These are phyloP conservation scores for Eucalyptus sideroxylon DNA, from an alignment of 345 rosid genomes.

Conservation along the genomic window DNA sequence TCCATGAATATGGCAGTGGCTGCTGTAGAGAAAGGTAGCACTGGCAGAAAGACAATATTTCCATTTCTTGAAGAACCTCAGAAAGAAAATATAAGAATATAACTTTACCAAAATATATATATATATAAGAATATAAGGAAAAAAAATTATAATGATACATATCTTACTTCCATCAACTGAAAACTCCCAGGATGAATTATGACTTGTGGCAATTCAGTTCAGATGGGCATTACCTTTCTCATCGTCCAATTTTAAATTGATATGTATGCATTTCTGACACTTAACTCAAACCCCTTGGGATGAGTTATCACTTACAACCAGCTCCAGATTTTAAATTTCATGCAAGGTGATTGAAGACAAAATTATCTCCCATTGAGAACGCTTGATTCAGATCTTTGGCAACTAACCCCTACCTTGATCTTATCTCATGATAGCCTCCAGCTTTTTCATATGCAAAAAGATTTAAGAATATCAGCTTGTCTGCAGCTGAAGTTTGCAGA, in stretches of 20 bases:
- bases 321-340: background rate
- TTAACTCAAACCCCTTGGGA: background rate
- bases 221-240: background rate
- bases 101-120: background rate
- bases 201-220: background rate
- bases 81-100: background rate
- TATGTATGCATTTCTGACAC: background rate
- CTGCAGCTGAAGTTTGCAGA: background rate
- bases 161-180: background rate
- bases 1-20: background rate
- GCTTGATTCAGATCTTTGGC: background rate
- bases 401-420: background rate
- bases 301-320: background rate
- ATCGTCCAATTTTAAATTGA: background rate
- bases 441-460: background rate
- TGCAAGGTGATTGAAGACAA: background rate
- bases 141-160: background rate
- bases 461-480: background rate
- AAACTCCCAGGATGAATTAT: background rate
- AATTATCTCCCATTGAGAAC: background rate
- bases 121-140: background rate
- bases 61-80: background rate
- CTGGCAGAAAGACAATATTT: background rate
- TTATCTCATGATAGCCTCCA: background rate
- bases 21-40: background rate